Percentiles rank a stretch among this genome's conserved stretches.
These are phyloP conservation scores for Orychophragmus violaceus DNA, from an alignment of 345 rosid genomes.

Conservation along the genomic window DNA sequence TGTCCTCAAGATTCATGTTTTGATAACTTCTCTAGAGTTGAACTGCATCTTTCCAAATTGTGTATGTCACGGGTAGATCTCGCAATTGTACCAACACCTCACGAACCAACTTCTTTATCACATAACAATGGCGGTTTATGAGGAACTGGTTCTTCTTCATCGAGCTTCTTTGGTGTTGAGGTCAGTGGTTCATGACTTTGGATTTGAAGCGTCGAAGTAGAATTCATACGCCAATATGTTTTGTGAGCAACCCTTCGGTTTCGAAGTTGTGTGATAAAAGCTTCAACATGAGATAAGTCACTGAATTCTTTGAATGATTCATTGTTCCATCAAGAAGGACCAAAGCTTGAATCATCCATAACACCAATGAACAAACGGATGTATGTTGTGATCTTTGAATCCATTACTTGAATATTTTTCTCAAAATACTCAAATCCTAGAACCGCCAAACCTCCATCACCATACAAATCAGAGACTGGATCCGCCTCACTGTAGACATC, in stretches of 20 bases:
- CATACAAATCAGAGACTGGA: too few relatives aligned
- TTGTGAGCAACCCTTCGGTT: neutral
- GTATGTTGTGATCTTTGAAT: too few relatives aligned
- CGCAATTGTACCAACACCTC: too few relatives aligned
- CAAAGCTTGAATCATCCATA: neutral
- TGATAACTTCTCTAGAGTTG: too few relatives aligned
- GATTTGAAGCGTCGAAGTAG: neutral
- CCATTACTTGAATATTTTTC: too few relatives aligned
- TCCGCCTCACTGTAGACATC: too few relatives aligned
- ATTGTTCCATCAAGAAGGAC: neutral
- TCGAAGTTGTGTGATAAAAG: neutral
- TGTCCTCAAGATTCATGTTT: too few relatives aligned
- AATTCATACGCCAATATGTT: neutral
- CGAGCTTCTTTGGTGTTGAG: neutral
- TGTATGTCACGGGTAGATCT: too few relatives aligned
- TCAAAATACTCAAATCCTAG: too few relatives aligned
- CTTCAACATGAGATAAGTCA: neutral
- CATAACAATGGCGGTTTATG: neutral
- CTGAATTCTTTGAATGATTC: neutral
- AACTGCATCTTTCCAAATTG: too few relatives aligned
- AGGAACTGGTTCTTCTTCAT: neutral
- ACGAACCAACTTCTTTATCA: neutral
- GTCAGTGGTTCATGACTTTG: neutral
- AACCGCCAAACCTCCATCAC: too few relatives aligned
- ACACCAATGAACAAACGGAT: neutral